phyloP scores from a whole-genome alignment of 1,139 yeast genomes.

The Magnusiomyces suaveolens region DNA sequence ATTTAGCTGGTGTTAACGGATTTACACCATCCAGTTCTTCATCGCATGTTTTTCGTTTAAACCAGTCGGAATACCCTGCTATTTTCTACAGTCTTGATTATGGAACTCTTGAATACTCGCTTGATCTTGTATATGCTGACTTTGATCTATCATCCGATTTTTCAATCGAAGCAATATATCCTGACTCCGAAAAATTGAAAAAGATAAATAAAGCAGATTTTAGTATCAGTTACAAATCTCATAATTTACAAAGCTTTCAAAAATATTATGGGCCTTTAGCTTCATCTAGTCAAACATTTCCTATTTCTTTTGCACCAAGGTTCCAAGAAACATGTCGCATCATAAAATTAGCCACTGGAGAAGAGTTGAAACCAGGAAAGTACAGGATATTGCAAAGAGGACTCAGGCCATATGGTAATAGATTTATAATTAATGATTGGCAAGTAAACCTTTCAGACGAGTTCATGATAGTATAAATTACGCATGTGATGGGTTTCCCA shows the following conservation, averaged over 20 bases:
- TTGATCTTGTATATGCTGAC: slow-evolving; percentile 9
- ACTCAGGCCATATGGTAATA: slow-evolving; percentile 9
- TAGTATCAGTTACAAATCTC: neutral
- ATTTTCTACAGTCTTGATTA: neutral
- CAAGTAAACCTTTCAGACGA: slow-evolving; percentile 3
- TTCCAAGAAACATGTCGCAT: neutral
- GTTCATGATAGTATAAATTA: slow-evolving; percentile 3
- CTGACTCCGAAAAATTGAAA: neutral
- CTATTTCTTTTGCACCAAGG: neutral
- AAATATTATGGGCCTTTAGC: slow-evolving; percentile 9
- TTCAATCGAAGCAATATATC: neutral
- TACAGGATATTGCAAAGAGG: slow-evolving; percentile 11
- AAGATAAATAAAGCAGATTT: too few relatives aligned
- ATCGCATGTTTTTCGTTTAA: neutral
- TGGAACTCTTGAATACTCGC: slow-evolving; percentile 7
- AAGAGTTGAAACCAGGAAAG: slow-evolving; percentile 5
- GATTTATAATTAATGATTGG: slow-evolving; percentile 6
- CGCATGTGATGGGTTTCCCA: neutral
- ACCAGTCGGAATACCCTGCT: slow-evolving; percentile 1
- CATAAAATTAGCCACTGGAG: slow-evolving; percentile 4
- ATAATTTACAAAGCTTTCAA: neutral
- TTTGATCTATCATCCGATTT: slow-evolving; percentile 1
- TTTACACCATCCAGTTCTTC: slow-evolving; percentile 5
- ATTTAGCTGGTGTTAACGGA: slow-evolving; percentile 14
- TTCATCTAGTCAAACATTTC: neutral